Evolutionary conservation across 2,329 filamentous ascomycete species (phyloP), one percentile per base, ranked within the genome.

Genomic region (Fusarium siculi): DNA sequence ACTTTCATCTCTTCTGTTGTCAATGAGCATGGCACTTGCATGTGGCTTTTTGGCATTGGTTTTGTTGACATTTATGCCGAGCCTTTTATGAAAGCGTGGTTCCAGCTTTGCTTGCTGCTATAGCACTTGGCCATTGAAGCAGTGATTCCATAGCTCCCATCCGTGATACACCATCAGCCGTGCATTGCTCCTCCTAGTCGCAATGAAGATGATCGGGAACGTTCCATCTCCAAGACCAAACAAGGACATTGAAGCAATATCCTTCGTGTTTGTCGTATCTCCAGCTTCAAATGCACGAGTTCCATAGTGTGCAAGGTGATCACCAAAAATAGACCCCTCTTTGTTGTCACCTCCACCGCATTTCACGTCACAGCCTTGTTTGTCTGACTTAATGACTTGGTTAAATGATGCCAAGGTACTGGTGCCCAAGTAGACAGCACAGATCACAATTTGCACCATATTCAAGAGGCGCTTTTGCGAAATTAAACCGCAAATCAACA

Each of bases 331-430:
- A 58, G 36, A 28, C 28, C 16, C 7, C 4, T 30, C 36, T 39
- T 56, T 36, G 32, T 37, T 32, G 39, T 43, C 58, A 46, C 34
- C 37, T 50, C 28, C 39, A 43, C 32, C 53, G 32, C 39, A 40
- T 37, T 39, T 43, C 37, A 60, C 32, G 50, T 18, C 66, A 70
- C 57, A 73, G 70, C 61, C 70, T 66, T 63, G 40, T 36, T 43
- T 44, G n/a, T 19, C n/a, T 34, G 32, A 28, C 42, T 40, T 43
- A n/a, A 30, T 23, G 40, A 15, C 40, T 39, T 52, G 43, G 15
- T 43, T 21, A 18, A 52, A 46, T 44, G 28, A 42, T 34, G 23
- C 32, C 23, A 47, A 42, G n/a, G 34, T 23, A 23, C 39, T 46
- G 59, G 55, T 21, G 49, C 47, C 52, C 61, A 30, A 55, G 50